Conservation (phyloP, 1,284 basidiomycete species). For the Leccinum pachyderme region DNA sequence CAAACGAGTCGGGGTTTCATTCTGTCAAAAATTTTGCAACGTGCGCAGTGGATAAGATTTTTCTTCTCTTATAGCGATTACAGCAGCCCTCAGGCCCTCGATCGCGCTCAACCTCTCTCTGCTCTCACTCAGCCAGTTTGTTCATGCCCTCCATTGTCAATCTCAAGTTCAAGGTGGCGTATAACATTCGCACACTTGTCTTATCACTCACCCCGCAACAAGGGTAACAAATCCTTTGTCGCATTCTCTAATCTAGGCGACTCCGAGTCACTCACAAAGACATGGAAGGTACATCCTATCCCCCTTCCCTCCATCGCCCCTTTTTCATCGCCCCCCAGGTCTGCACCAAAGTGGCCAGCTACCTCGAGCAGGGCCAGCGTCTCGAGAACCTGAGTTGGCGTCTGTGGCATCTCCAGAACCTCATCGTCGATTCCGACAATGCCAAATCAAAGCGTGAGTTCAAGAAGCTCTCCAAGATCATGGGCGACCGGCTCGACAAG, state of each 20-base stretch:
- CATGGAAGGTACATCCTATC: slow-evolving; percentile 67
- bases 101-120: slow-evolving; percentile 18
- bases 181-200: slow-evolving; percentile 5
- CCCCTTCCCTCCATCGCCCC: slow-evolving; percentile 6
- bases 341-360: slow-evolving; percentile 82
- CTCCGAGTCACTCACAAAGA: slow-evolving; percentile 77
- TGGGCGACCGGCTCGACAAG: slow-evolving; percentile 85
- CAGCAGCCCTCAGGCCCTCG: slow-evolving; percentile 10
- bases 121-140: neutral
- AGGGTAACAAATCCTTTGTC: slow-evolving; percentile 90
- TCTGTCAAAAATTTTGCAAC: slow-evolving; percentile 30
- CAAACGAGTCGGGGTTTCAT: slow-evolving; percentile 30
- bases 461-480: slow-evolving; percentile 77
- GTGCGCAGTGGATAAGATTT: slow-evolving; percentile 20
- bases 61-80: slow-evolving; percentile 25
- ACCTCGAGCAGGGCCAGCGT: slow-evolving; percentile 80
- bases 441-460: slow-evolving; percentile 83
- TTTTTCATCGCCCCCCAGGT: slow-evolving; percentile 44
- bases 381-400: slow-evolving; percentile 87
- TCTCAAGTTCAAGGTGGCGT: slow-evolving; percentile 76
- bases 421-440: slow-evolving; percentile 84
- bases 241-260: slow-evolving; percentile 83
- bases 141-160: slow-evolving; percentile 80
- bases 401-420: slow-evolving; percentile 82
- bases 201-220: slow-evolving; percentile 19